Evolutionary conservation across 2,329 filamentous ascomycete genomes (phyloP).

Genomic region (Polytolypa hystricis): DNA sequence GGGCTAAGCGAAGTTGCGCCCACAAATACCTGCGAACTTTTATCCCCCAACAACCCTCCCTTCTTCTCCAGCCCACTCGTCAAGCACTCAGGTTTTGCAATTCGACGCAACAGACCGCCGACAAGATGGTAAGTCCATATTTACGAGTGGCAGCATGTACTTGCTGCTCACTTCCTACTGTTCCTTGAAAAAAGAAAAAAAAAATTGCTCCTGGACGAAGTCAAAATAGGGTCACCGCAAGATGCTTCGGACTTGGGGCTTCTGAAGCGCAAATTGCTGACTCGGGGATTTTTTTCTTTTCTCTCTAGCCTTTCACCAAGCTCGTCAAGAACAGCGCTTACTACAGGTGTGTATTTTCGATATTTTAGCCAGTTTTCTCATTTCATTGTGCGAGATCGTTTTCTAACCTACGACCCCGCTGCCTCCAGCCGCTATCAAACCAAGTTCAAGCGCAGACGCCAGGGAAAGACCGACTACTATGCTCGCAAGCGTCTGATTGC

Average conservation of each 20-base stretch:
- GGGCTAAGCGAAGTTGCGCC: conserved; percentile 31
- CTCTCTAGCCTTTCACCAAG: conserved; percentile 73
- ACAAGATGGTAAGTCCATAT: conserved; percentile 35
- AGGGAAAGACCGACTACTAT: conserved; percentile 99
- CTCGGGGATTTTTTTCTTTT: conserved; percentile 51
- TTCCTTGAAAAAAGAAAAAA: conserved; percentile 6
- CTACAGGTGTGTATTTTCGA: conserved; percentile 68
- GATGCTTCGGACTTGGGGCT: conserved; percentile 78
- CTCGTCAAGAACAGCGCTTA: conserved; percentile 95
- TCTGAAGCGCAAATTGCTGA: conserved; percentile 99
- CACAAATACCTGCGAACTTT: conserved; percentile 29
- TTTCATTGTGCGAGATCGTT: background rate
- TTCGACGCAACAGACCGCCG: conserved; percentile 21
- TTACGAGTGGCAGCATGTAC: conserved; percentile 15
- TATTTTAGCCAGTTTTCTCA: background rate
- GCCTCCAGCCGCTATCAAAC: conserved; percentile 83
- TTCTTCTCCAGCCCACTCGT: conserved; percentile 22
- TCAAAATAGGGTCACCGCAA: conserved; percentile 70
- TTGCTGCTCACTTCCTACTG: conserved; percentile 9
- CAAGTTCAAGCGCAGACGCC: conserved; percentile 95
- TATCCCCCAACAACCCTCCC: conserved; percentile 19
- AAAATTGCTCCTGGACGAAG: no score
- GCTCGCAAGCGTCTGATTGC: conserved; percentile 98
- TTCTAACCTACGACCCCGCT: background rate
- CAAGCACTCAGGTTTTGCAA: conserved; percentile 15